Base-by-base conservation (phyloP, 2,329 filamentous ascomycete species). In the Colletotrichum musicola region DNA sequence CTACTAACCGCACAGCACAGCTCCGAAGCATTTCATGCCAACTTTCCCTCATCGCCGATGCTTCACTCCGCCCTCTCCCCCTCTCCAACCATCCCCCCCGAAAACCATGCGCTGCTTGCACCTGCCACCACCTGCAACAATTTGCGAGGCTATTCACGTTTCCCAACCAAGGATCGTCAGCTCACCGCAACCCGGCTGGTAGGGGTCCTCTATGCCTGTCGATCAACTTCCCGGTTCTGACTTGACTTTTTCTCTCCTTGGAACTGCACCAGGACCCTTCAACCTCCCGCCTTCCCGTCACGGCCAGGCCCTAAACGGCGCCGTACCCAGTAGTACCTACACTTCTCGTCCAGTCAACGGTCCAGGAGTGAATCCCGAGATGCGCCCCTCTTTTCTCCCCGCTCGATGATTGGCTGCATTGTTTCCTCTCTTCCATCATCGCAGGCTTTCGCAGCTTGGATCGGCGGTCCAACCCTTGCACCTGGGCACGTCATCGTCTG, bases 41-140 rank as follows among this genome's bases (percentile, higher is more conserved):
- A 0, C 16, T 50, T 30, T 25, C 7, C 30, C 25, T 64, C 64
- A 67, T 67, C 64, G 64, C 64, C 64, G 64, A 68, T 68, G 57
- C 1, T 42, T 1, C 6, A 25, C 53, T 14, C 53, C 25, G 6
- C 12, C 56, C 25, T 49, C 12, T 25, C 20, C 27, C 13, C 16
- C 18, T 4, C 22, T 25, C 22, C 22, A 25, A 25, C 22, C 22
- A 25, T 25, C 20, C 30, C 30, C 27, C 9, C 6, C 10, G 7
- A 10, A 35, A 35, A 35, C 30, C 30, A 35, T 35, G 30, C 30
- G 30, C 30, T 35, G 30, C 30, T 35, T 57, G 9, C 20, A 14
- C 14, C 16, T 10, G 6, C 12, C 7, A 27, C n/a, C 1, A 20
- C 35, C 1, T 5, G 9, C 22, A 35, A 18, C 42, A 47, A 47